phyloP scores from a whole-genome alignment of 75 land plant genomes.

The Sequoia sempervirens region DNA sequence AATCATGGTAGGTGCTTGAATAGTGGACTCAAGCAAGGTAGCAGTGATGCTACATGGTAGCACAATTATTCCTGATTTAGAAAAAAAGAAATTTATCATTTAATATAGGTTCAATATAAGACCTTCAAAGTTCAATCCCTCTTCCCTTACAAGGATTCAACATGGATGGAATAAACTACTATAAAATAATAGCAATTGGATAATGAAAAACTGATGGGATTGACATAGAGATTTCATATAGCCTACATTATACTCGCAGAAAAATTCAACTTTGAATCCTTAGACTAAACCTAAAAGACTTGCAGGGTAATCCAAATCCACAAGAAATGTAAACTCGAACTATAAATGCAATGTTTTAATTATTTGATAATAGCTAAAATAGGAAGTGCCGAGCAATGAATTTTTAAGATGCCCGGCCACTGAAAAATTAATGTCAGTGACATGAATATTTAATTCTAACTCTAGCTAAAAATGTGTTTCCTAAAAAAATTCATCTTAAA shows the following conservation, averaged over 20 bases:
- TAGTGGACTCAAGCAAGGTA: slow-evolving; percentile 60
- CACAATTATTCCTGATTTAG: slow-evolving; percentile 62
- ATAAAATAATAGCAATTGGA: background rate
- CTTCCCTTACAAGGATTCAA: background rate
- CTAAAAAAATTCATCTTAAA: background rate
- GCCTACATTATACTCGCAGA: background rate
- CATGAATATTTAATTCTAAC: background rate
- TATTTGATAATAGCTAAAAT: background rate
- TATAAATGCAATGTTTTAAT: background rate
- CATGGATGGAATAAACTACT: background rate
- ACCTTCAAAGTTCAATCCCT: background rate
- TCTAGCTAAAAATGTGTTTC: background rate
- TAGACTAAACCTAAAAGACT: background rate
- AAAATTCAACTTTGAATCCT: background rate
- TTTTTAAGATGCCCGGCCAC: background rate
- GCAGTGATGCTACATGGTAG: slow-evolving; percentile 77
- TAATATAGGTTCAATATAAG: background rate
- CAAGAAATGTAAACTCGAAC: background rate
- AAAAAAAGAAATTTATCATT: background rate
- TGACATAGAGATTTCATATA: background rate
- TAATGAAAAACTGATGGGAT: background rate
- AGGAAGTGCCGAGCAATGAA: background rate
- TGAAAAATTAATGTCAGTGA: background rate
- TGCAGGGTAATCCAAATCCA: background rate
- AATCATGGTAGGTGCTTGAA: slow-evolving; percentile 87